These are phyloP conservation scores for Thelonectria blattea DNA, from an alignment of 2,329 filamentous ascomycete species.

Conservation along the genomic window DNA sequence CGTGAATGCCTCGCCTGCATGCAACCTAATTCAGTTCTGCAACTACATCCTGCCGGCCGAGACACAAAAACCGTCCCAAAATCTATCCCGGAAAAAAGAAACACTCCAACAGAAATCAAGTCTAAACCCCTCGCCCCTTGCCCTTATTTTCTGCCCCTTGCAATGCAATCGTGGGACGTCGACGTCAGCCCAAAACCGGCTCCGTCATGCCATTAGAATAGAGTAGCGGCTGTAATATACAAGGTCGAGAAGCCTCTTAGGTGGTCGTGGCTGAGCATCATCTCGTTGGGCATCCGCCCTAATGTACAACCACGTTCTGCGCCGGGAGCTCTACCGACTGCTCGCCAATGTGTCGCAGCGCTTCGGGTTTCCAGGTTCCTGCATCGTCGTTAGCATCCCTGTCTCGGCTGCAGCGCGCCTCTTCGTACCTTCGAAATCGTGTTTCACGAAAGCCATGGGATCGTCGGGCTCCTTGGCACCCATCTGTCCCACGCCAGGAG, in stretches of 20 bases:
- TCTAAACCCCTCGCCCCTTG: constrained; percentile 12
- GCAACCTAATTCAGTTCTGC: constrained; percentile 1
- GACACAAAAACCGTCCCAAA: constrained; percentile 7
- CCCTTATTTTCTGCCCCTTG: constrained; percentile 27
- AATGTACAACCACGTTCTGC: constrained; percentile 30
- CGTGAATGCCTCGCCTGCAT: constrained; percentile 5
- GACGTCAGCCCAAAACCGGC: constrained; percentile 31
- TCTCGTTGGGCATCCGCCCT: constrained; percentile 23
- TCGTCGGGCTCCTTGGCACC: constrained; percentile 86
- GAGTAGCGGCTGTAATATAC: constrained; percentile 37
- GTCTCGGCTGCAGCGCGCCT: background rate
- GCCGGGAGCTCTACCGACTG: constrained; percentile 24
- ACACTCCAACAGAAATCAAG: constrained; percentile 14
- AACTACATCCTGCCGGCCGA: constrained; percentile 4
- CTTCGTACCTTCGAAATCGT: constrained; percentile 86
- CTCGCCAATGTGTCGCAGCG: constrained; percentile 71
- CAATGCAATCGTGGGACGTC: constrained; percentile 29
- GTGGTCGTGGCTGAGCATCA: constrained; percentile 35
- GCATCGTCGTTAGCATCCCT: constrained; percentile 13
- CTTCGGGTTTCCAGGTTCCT: constrained; percentile 81
- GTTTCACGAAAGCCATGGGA: constrained; percentile 96
- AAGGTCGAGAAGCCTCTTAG: constrained; percentile 36
- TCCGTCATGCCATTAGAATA: constrained; percentile 35
- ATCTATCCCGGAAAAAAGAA: constrained; percentile 20
- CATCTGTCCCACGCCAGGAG: constrained; percentile 93